Evolutionary conservation across 2,329 filamentous ascomycete species (phyloP), one percentile per base, ranked within the genome.

Genomic region (Metarhizium brunneum): DNA sequence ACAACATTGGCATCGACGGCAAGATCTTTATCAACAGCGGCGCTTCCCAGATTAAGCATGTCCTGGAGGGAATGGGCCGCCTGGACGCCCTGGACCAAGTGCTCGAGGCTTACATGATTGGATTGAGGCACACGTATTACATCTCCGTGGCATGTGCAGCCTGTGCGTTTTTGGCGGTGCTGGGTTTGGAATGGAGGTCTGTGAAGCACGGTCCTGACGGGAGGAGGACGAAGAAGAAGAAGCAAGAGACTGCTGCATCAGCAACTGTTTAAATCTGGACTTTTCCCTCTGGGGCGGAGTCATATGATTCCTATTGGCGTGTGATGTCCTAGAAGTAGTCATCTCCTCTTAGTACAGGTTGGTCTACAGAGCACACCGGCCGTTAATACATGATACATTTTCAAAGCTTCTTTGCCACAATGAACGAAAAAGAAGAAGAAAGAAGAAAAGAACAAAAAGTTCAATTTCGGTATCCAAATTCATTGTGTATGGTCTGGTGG

Each of bases 141-240:
- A 77, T 82, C 54, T 74, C 77, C 0, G 69, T 77, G 0, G 78
- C 73, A 0, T 77, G 74, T 58, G 76, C 77, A 0, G 71, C 64
- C 3, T 70, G 67, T 2, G 76, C 76, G 0, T 78, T 82, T 55
- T 47, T 79, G 4, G 64, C 68, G 2, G 71, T 69, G 3, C 64
- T 74, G 0, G 75, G 71, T 13, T 60, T 83, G 57, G 67, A 74
- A 62, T 82, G 78, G 77, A 79, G 73, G 71, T 81, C 76, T 54
- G 77, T 82, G 50, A 78, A 80, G 69, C 73, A 76, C 63, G 66
- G 68, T 1, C 62, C 61, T 4, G 48, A 65, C 2, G 63, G 63
- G 6, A 52, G 67, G 57, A 62, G 64, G 54, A 65, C 64, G 57
- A 62, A 64, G 54, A 64, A 65, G 6, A 51, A 67, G 56, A 62